Percentiles rank a stretch among this genome's conserved stretches.
Evolutionary conservation across 805 yeast species (phyloP).

Genomic region (Suhomyces faveliae): DNA sequence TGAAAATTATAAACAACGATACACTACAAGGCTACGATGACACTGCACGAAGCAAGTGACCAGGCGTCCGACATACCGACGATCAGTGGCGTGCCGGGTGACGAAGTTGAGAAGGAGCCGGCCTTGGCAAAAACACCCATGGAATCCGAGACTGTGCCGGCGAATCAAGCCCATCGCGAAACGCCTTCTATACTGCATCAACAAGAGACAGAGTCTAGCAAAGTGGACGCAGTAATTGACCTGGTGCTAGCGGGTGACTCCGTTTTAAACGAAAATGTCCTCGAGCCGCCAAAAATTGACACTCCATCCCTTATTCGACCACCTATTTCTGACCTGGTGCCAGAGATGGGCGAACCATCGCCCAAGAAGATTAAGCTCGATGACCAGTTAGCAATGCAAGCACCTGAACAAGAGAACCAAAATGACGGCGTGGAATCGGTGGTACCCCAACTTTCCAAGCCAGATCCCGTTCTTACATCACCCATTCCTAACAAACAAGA

Average conservation of each 20-base stretch:
- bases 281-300: not conserved
- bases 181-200: not conserved
- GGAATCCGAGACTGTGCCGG: not conserved
- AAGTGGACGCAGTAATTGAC: not conserved
- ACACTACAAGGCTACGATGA: not conserved
- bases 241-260: not conserved
- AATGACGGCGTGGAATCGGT: not conserved
- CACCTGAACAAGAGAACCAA: not conserved
- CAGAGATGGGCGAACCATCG: constrained; percentile 1
- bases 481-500: not conserved
- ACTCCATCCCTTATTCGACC: not conserved
- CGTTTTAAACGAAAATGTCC: not conserved
- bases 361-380: constrained; percentile 3
- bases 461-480: not conserved
- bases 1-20: not conserved
- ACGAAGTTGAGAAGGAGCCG: not conserved
- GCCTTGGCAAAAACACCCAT: not conserved
- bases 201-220: not conserved
- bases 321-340: not conserved
- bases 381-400: not conserved
- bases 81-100: not conserved
- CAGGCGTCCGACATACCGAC: not conserved
- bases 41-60: not conserved
- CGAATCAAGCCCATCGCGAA: not conserved
- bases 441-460: not conserved